Evolutionary conservation across 2,329 filamentous ascomycete species (phyloP).

Genomic region (Ophiostoma fasciatum): DNA sequence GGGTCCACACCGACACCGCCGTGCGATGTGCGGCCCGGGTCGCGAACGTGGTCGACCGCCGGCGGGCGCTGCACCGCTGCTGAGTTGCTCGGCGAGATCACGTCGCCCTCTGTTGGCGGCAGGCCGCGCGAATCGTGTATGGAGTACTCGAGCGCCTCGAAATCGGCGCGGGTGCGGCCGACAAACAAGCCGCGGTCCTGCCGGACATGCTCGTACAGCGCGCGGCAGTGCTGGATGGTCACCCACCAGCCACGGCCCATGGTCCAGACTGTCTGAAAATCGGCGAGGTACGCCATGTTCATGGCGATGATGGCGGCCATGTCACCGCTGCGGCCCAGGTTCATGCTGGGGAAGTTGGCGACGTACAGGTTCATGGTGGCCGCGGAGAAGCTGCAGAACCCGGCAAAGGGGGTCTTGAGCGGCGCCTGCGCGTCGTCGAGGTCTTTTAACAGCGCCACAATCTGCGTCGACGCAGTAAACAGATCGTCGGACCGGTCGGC

Average conservation of each 20-base stretch:
- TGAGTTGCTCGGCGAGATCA: neutral
- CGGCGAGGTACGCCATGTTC: slow-evolving; percentile 5
- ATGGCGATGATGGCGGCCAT: neutral
- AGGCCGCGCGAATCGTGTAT: slow-evolving; percentile 7
- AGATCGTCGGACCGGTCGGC: slow-evolving; percentile 22
- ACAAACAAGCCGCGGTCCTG: slow-evolving; percentile 1
- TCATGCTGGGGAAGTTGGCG: slow-evolving; percentile 25
- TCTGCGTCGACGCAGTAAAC: slow-evolving; percentile 22
- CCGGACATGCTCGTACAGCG: slow-evolving; percentile 3
- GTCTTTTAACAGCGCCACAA: slow-evolving; percentile 22
- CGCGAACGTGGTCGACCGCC: too few relatives aligned
- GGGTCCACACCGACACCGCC: too few relatives aligned
- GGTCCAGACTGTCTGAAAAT: slow-evolving; percentile 2
- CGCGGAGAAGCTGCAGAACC: slow-evolving; percentile 30
- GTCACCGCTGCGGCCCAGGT: slow-evolving; percentile 18
- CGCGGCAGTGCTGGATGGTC: slow-evolving; percentile 5
- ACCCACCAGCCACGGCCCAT: slow-evolving; percentile 10
- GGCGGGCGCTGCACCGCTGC: too few relatives aligned
- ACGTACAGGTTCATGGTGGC: slow-evolving; percentile 27
- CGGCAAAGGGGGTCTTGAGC: slow-evolving; percentile 26
- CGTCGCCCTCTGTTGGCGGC: neutral
- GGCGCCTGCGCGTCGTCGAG: slow-evolving; percentile 21
- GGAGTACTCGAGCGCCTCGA: slow-evolving; percentile 7
- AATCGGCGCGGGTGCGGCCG: slow-evolving; percentile 6
- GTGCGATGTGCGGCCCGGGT: too few relatives aligned